Percentiles rank a stretch among this genome's conserved stretches.
These are phyloP conservation scores for Lyophyllum atratum DNA, from an alignment of 768 basidiomycete species.

Conservation along the genomic window DNA sequence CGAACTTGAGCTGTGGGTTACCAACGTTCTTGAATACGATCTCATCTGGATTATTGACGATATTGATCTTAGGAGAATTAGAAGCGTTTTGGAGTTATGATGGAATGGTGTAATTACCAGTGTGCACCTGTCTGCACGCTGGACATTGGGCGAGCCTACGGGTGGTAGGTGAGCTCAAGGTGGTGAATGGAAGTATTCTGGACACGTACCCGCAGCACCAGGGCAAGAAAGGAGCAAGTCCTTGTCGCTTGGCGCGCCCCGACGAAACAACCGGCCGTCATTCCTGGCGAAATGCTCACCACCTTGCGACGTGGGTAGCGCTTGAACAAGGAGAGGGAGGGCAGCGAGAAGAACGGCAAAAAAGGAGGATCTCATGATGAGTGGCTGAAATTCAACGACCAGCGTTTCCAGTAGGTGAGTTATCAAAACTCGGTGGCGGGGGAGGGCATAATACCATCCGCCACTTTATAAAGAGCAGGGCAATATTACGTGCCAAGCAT, in stretches of 20 bases:
- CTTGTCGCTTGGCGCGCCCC: neutral
- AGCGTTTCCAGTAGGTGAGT: constrained; percentile 7
- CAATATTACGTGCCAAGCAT: no score
- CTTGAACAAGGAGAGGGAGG: constrained; percentile 7
- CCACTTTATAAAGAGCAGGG: no score
- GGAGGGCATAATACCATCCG: no score
- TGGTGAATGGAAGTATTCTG: no score
- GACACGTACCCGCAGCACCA: constrained; percentile 10
- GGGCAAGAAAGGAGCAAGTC: constrained; percentile 13
- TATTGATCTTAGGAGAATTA: constrained; percentile 3
- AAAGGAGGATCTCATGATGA: neutral
- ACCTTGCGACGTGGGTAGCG: constrained; percentile 1
- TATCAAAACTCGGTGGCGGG: constrained; percentile 9
- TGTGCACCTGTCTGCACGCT: constrained; percentile 15
- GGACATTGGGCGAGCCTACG: constrained; percentile 9
- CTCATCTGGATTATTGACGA: constrained; percentile 12
- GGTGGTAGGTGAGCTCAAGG: neutral
- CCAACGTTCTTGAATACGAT: constrained; percentile 11
- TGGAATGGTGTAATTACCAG: neutral
- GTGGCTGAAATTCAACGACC: constrained; percentile 9
- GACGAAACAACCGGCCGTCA: neutral
- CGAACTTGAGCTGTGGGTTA: constrained; percentile 14
- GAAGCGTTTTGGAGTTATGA: neutral
- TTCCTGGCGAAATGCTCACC: neutral
- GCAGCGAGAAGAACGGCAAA: neutral